Percentiles rank a stretch among this genome's conserved stretches.
These are phyloP conservation scores for Harringtonia aguacate DNA, from an alignment of 2,329 filamentous ascomycete genomes.

Conservation along the genomic window DNA sequence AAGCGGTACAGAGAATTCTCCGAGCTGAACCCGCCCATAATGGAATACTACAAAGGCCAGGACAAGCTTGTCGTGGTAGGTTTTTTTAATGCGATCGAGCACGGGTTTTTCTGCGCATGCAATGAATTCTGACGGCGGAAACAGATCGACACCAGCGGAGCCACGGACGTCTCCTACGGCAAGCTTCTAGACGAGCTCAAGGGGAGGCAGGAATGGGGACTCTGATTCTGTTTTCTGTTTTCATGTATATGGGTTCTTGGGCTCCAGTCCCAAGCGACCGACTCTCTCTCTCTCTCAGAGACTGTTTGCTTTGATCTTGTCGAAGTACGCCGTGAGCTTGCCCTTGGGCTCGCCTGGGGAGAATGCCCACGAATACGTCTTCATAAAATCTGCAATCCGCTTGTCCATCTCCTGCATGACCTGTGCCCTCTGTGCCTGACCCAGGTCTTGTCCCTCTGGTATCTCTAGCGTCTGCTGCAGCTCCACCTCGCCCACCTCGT, in stretches of 20 bases:
- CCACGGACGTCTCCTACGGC: not conserved
- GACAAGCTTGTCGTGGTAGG: not conserved
- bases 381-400: not conserved
- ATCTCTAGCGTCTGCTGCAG: not conserved
- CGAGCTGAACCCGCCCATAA: not conserved
- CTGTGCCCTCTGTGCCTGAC: not conserved
- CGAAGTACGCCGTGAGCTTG: conserved; percentile 4
- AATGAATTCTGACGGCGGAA: not conserved
- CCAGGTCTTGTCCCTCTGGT: not conserved
- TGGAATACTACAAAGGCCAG: not conserved
- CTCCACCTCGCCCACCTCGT: conserved; percentile 4
- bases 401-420: conserved; percentile 1
- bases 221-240: no score
- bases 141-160: not conserved
- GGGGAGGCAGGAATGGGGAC: not conserved
- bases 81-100: no score
- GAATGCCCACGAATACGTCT: conserved; percentile 2
- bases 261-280: no score
- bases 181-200: not conserved
- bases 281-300: no score
- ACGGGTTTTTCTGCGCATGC: no score
- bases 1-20: not conserved
- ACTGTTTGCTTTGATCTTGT: no score
- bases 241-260: no score
- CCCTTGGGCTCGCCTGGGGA: not conserved